These are phyloP conservation scores for Skeletonema menzelii DNA, from an alignment of 108 stramenopile genomes.

Conservation along the genomic window DNA sequence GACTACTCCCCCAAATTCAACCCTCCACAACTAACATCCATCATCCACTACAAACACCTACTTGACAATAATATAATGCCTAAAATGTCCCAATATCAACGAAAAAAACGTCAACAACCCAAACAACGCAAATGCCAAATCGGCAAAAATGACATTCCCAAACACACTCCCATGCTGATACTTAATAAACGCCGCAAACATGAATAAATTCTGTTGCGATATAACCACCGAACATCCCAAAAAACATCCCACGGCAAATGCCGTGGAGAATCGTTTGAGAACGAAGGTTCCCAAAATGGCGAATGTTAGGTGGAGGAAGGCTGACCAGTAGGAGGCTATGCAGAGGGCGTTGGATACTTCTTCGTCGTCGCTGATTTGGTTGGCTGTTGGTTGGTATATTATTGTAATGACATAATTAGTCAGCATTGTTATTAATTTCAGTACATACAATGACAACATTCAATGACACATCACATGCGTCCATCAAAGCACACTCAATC, in stretches of 20 bases:
- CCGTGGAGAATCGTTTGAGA: slow-evolving; percentile 82
- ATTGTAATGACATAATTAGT: background rate
- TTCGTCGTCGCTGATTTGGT: slow-evolving; percentile 51
- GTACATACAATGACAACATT: background rate
- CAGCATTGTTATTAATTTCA: background rate
- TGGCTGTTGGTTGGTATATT: slow-evolving; percentile 36
- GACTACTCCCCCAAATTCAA: background rate
- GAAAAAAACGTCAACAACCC: slow-evolving; percentile 61
- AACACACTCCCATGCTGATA: slow-evolving; percentile 58
- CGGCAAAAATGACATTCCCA: slow-evolving; percentile 68
- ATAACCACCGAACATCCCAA: slow-evolving; percentile 69
- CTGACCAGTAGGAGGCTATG: slow-evolving; percentile 75
- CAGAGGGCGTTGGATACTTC: slow-evolving; percentile 61
- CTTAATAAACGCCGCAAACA: slow-evolving; percentile 66
- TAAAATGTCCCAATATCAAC: slow-evolving; percentile 72
- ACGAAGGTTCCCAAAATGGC: slow-evolving; percentile 83
- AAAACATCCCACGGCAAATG: slow-evolving; percentile 81
- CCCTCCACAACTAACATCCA: background rate
- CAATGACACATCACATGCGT: background rate
- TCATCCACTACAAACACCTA: background rate
- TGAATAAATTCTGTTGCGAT: slow-evolving; percentile 79
- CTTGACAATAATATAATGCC: slow-evolving; percentile 57
- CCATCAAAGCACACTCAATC: background rate
- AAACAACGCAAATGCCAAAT: slow-evolving; percentile 63
- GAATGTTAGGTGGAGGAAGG: slow-evolving; percentile 64